Evolutionary conservation across 140 eudicot species (phyloP), one percentile per base, ranked within the genome.

Genomic region (Stevia rebaudiana): DNA sequence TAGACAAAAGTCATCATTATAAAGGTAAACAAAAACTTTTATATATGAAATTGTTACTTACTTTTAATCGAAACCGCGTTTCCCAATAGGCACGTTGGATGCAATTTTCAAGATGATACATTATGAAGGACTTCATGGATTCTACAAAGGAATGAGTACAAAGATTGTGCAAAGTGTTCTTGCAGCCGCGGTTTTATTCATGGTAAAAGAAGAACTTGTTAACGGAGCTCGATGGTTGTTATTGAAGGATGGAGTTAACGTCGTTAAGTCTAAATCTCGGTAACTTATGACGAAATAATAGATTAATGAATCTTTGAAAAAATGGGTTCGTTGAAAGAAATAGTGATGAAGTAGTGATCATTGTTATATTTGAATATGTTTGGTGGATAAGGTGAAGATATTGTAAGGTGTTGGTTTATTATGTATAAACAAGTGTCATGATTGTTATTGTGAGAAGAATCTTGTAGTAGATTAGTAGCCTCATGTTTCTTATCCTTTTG

Each of bases 201-300:
- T 85, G 98, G 86, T 91, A 8, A 91, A 91, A 80, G 98, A 91
- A 73, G 98, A 91, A 81, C 86, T 91, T 47, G 96, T 88, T 37
- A 80, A 67, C 36, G 92, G 96, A 13, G 86, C 81, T 63, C 77
- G 89, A 41, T 86, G 86, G 95, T 67, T 90, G 74, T 61, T 90
- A 56, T 61, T 85, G 46, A 83, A 75, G 41, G 80, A 82, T 52
- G 70, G 86, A 2, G 63, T 76, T 24, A 75, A 80, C 13, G 69
- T 61, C 8, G 83, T 73, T 11, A 74, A 70, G 68, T 65, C 69
- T 24, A 84, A 77, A 66, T 68, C 80, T 31, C 17, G 12, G 15
- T 72, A 65, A 43, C 10, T 40, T 59, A 0, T 11, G 7, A 33
- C 47, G 28, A 39, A 41, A 64, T 53, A 41, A 73, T 73, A 64